These are phyloP conservation scores for Cladosporium sp. DNA, from an alignment of 2,329 filamentous ascomycete genomes.

Conservation along the genomic window DNA sequence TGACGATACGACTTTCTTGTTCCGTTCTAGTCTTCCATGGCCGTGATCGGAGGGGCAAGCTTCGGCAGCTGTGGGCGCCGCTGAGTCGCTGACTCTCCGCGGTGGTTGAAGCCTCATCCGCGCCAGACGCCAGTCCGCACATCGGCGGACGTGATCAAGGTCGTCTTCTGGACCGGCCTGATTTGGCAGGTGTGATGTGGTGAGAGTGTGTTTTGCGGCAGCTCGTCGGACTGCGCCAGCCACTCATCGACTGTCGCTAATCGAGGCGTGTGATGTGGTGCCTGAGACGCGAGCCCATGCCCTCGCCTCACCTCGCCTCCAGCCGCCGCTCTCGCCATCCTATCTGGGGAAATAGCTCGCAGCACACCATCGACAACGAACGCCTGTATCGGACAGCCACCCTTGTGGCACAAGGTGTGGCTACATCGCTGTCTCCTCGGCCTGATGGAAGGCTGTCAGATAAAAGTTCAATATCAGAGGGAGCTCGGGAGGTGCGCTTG, in stretches of 20 bases:
- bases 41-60: conserved; percentile 9
- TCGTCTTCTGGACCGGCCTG: background rate
- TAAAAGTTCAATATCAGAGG: too few species aligned
- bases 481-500: too few species aligned
- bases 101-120: background rate
- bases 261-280: background rate
- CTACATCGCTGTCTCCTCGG: too few species aligned
- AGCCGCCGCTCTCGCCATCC: conserved; percentile 3
- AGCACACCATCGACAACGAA: too few species aligned
- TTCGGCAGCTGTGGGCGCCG: background rate
- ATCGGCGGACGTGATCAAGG: background rate
- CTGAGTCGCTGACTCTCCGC: background rate
- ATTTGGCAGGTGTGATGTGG: conserved; percentile 4
- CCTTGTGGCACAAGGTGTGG: too few species aligned
- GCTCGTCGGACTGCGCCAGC: background rate
- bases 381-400: too few species aligned
- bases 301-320: background rate
- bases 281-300: too few species aligned
- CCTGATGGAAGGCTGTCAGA: too few species aligned
- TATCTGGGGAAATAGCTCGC: too few species aligned
- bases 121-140: too few species aligned
- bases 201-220: background rate
- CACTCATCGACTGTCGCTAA: conserved; percentile 2
- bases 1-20: conserved; percentile 10
- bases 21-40: conserved; percentile 3